These are phyloP conservation scores for Carex pumila DNA, from an alignment of 176 grass and related monocot species.

Conservation along the genomic window DNA sequence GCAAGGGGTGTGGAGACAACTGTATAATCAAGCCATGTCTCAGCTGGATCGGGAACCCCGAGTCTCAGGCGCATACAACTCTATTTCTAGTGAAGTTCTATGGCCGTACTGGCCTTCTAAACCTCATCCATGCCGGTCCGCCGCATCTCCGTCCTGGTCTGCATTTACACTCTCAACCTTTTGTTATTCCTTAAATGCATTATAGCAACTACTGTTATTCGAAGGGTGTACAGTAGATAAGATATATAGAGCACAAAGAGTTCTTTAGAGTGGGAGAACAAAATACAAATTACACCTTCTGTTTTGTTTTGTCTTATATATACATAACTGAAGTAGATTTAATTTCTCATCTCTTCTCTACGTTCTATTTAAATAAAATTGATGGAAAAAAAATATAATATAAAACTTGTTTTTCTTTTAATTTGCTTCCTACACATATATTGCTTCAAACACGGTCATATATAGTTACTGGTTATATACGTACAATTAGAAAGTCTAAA, in stretches of 20 bases:
- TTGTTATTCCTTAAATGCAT: neutral
- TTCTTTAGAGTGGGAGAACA: neutral
- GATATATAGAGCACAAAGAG: neutral
- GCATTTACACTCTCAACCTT: neutral
- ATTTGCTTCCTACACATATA: neutral
- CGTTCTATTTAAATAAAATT: neutral
- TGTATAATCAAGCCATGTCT: constrained; percentile 16
- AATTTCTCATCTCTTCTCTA: too few species aligned
- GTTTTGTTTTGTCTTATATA: neutral
- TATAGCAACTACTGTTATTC: neutral
- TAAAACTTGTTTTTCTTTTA: neutral
- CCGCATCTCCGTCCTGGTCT: constrained; percentile 4
- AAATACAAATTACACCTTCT: neutral
- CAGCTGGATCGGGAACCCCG: constrained; percentile 1
- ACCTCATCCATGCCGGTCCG: neutral
- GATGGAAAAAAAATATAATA: neutral
- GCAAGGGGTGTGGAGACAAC: constrained; percentile 4
- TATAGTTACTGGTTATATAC: neutral
- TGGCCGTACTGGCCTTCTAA: constrained; percentile 15
- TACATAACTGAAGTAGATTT: neutral
- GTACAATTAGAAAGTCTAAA: neutral
- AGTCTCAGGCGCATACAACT: constrained; percentile 12
- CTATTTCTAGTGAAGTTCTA: constrained; percentile 17
- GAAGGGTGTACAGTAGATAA: neutral
- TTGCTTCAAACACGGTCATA: neutral